Conservation (phyloP, 306 rosid species). For the Glycine soja region DNA sequence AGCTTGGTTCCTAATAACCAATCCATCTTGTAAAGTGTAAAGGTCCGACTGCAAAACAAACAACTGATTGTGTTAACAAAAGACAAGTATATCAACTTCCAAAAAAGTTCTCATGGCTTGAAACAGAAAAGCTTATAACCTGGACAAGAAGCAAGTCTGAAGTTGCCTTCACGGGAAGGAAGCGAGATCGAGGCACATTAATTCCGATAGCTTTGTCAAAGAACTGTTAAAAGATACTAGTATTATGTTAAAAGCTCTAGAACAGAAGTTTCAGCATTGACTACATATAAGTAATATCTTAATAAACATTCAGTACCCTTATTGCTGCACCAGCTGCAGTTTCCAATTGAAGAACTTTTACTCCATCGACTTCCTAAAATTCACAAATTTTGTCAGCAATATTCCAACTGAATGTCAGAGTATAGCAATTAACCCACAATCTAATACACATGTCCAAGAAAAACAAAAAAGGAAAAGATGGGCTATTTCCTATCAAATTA, state of each 20-base stretch:
- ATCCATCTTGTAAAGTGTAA: conserved; percentile 79
- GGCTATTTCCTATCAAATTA: background rate
- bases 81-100: conserved; percentile 18
- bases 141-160: conserved; percentile 99
- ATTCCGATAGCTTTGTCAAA: conserved; percentile 86
- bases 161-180: conserved; percentile 95
- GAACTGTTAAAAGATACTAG: conserved; percentile 61
- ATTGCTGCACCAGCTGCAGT: conserved; percentile 99
- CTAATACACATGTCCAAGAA: background rate
- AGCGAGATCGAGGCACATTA: conserved; percentile 93
- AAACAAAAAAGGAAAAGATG: background rate
- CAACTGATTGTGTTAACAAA: conserved; percentile 19
- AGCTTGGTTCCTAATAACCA: conserved; percentile 65
- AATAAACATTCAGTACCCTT: conserved; percentile 61
- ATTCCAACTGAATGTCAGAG: conserved; percentile 23
- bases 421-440: conserved; percentile 7
- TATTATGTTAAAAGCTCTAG: conserved; percentile 8
- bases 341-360: conserved; percentile 95
- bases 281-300: conserved; percentile 8
- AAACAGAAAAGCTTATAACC: conserved; percentile 55
- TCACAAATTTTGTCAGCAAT: conserved; percentile 40
- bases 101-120: conserved; percentile 31
- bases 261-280: conserved; percentile 21
- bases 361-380: conserved; percentile 89
- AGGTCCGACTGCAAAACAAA: conserved; percentile 79